A percentile compares a stretch with the other conserved stretches of the same genome.
Conservation (phyloP, 1,284 basidiomycete genomes). For the Fomitiporia mediterranea region DNA sequence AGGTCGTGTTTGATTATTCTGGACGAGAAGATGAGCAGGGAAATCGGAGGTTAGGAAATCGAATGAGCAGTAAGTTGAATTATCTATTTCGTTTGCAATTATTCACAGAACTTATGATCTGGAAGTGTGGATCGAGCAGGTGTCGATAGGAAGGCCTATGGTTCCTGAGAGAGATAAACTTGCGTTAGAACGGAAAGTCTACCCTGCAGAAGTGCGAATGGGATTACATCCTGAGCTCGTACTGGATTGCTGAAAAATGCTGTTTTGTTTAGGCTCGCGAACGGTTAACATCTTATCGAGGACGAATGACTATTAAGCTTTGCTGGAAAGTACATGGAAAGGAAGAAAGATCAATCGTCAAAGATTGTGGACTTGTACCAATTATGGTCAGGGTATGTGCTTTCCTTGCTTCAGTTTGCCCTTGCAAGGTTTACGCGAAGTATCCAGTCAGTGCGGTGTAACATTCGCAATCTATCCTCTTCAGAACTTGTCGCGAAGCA, state of each 20-base stretch:
- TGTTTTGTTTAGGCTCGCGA: conserved; percentile 70
- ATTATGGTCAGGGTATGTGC: conserved; percentile 91
- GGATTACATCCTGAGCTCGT: conserved; percentile 5
- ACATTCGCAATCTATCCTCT: conserved; percentile 81
- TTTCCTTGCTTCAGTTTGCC: conserved; percentile 10
- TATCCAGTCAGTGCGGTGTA: conserved; percentile 86
- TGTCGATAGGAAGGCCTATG: conserved; percentile 82
- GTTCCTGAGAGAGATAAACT: conserved; percentile 79
- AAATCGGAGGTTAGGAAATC: conserved; percentile 68
- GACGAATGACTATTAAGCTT: conserved; percentile 86
- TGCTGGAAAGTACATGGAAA: conserved; percentile 74
- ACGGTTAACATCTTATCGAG: conserved; percentile 87
- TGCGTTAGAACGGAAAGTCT: conserved; percentile 71
- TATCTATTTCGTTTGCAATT: neutral
- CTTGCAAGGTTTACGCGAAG: conserved; percentile 4
- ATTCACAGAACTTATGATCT: conserved; percentile 11
- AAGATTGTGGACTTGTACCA: conserved; percentile 90
- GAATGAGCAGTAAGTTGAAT: conserved; percentile 68
- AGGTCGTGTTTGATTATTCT: conserved; percentile 90
- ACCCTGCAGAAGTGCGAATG: conserved; percentile 77
- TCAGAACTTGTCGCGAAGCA: conserved; percentile 84
- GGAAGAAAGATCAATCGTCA: conserved; percentile 66
- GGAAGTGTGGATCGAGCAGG: conserved; percentile 87
- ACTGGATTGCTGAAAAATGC: neutral
- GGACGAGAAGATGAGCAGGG: conserved; percentile 49